phyloP scores from a whole-genome alignment of 768 basidiomycete species.

The Dentipellis fragilis region DNA sequence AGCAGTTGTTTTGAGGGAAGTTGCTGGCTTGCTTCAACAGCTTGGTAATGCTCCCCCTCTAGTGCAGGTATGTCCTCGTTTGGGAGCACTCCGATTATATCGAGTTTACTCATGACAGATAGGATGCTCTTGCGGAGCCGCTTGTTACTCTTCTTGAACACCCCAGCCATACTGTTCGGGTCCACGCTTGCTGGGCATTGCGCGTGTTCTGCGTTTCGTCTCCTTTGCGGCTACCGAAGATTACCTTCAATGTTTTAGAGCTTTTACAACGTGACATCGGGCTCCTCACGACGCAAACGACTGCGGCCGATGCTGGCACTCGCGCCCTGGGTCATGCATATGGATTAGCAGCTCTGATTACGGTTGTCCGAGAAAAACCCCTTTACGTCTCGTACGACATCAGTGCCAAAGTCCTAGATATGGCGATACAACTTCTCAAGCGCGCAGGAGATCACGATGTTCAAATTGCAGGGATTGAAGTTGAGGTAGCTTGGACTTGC shows the following conservation, averaged over 20 bases:
- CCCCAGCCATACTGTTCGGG: conserved; percentile 79
- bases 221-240: conserved; percentile 73
- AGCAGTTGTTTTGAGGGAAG: conserved; percentile 69
- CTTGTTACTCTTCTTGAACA: conserved; percentile 79
- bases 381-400: conserved; percentile 94
- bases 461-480: conserved; percentile 68
- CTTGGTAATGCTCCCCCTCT: conserved; percentile 88
- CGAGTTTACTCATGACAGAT: neutral
- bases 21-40: conserved; percentile 77
- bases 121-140: conserved; percentile 79
- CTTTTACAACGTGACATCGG: conserved; percentile 77
- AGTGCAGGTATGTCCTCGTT: conserved; percentile 49
- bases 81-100: neutral
- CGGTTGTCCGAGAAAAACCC: conserved; percentile 77
- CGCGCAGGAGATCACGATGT: conserved; percentile 87
- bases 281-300: conserved; percentile 59
- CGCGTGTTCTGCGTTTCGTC: conserved; percentile 87
- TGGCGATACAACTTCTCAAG: conserved; percentile 84
- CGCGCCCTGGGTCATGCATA: conserved; percentile 84
- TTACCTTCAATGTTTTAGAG: conserved; percentile 67
- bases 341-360: conserved; percentile 79
- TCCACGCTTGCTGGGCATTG: conserved; percentile 80
- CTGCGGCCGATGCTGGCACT: conserved; percentile 56
- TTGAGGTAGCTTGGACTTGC: conserved; percentile 90
- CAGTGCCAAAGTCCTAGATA: conserved; percentile 82